Evolutionary conservation across 129 eudicot genomes (phyloP).

Genomic region (Arctium lappa): DNA sequence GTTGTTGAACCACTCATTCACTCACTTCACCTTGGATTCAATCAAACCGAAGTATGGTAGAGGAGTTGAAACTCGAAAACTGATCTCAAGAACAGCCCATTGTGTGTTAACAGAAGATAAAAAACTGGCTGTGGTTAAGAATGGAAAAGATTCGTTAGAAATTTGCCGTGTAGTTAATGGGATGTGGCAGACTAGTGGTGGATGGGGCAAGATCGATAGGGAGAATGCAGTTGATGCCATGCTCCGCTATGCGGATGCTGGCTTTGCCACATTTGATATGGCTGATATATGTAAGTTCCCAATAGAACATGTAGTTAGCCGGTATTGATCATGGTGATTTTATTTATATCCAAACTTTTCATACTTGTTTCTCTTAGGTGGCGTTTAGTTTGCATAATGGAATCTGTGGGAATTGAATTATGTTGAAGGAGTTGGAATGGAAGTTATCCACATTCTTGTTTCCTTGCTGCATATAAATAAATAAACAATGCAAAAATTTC

Average conservation of each 20-base stretch:
- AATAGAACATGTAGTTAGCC: slow-evolving; percentile 7
- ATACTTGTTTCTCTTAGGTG: neutral
- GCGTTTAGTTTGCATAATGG: neutral
- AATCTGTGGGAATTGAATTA: neutral
- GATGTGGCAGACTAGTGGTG: slow-evolving; percentile 89
- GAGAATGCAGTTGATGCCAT: slow-evolving; percentile 63
- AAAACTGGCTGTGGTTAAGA: slow-evolving; percentile 51
- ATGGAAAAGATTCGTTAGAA: slow-evolving; percentile 67
- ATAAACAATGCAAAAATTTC: neutral
- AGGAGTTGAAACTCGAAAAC: slow-evolving; percentile 14
- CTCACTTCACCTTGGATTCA: slow-evolving; percentile 33
- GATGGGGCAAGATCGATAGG: slow-evolving; percentile 68
- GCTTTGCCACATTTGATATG: slow-evolving; percentile 65
- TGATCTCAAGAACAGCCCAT: slow-evolving; percentile 16
- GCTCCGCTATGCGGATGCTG: slow-evolving; percentile 74
- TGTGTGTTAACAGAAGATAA: slow-evolving; percentile 49
- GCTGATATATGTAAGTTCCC: slow-evolving; percentile 72
- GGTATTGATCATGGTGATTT: neutral
- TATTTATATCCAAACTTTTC: neutral
- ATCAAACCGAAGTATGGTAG: slow-evolving; percentile 12
- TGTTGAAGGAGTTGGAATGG: neutral
- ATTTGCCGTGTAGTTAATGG: slow-evolving; percentile 73
- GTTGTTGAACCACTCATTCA: slow-evolving; percentile 32
- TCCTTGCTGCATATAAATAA: neutral
- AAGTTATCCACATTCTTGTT: neutral